Evolutionary conservation across 371 early-diverging fungal genomes (phyloP), one percentile per base, ranked within the genome.

Genomic region (Syncephalis plumigaleata): DNA sequence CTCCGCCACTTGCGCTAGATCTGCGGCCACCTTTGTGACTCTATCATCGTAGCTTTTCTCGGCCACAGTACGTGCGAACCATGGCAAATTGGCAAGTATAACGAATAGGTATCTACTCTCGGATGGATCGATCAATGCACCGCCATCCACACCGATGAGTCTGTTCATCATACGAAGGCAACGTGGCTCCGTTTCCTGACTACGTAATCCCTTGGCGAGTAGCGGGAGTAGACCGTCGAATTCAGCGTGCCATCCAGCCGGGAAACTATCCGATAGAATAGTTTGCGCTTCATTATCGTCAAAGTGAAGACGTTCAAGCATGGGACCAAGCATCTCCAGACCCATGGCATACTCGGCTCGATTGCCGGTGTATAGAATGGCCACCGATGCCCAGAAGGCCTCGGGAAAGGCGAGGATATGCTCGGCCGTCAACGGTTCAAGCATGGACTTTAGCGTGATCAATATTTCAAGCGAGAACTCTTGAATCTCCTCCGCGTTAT

Each of bases 391-490:
- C 84, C 91, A 87, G 54, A 87, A 83, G 22, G 87, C 59, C 43
- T 85, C 82, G 5, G 87, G 87, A 48, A 79, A 79, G 44, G 70
- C 67, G 24, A 68, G 64, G 43, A 82, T 66, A 38, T 73, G 61
- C 8, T 64, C 59, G 1, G 58, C 54, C 37, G 72, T 73, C 51
- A 88, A 67, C 1, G 61, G 57, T 15, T 67, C 70, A 5, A 82
- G 66, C 15, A 83, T 79, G 0, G 73, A 66, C 21, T 76, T 70
- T 8, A 91, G 53, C 0, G 87, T 83, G 9, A 75, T 56, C 18
- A 94, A 58, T 8, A 91, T 85, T 22, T 91, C 91, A 49, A 87
- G 61, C 0, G 91, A 75, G 65, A 89, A 92, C 0, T 81, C 83
- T 44, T 86, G 86, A 20, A 90, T 73, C 16, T 91, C 91, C 3